Conservation (phyloP, 176 grass and related monocot species). For the Eleusine coracana region DNA sequence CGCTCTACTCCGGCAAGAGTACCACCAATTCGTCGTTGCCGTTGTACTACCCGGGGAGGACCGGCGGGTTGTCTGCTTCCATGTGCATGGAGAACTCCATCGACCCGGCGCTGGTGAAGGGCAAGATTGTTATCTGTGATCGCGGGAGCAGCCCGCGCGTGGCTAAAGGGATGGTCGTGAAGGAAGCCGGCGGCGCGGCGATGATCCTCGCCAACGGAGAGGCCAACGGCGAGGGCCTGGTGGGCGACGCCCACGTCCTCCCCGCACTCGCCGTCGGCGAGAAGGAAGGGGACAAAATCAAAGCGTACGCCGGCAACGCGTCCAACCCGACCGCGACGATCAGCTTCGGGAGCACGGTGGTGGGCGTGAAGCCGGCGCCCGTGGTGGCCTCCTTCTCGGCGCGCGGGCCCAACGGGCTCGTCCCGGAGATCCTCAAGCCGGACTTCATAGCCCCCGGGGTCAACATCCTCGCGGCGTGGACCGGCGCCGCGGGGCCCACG, state of each 20-base stretch:
- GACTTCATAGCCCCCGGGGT: constrained; percentile 90
- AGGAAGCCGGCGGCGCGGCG: constrained; percentile 70
- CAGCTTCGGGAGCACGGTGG: constrained; percentile 68
- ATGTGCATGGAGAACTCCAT: constrained; percentile 98
- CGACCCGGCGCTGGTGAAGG: constrained; percentile 70
- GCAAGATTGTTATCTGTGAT: constrained; percentile 93
- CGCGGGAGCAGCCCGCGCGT: constrained; percentile 96
- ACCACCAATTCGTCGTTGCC: constrained; percentile 49
- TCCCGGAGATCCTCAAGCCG: constrained; percentile 87
- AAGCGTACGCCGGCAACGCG: constrained; percentile 54
- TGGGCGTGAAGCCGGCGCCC: constrained; percentile 89
- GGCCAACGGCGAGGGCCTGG: constrained; percentile 84
- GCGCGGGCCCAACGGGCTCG: constrained; percentile 81
- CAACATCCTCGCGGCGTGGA: constrained; percentile 97
- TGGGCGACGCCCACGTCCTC: constrained; percentile 89
- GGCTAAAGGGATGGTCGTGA: constrained; percentile 90
- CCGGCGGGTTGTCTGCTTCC: constrained; percentile 67
- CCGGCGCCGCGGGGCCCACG: constrained; percentile 70
- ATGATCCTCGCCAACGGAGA: constrained; percentile 86
- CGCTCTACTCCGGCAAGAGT: constrained; percentile 80
- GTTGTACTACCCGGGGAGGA: constrained; percentile 69
- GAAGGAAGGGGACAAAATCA: constrained; percentile 72
- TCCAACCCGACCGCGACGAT: constrained; percentile 64
- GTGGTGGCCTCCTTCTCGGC: constrained; percentile 93
- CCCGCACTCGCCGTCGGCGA: constrained; percentile 80